Evolutionary conservation across 352 stramenopile species (phyloP), one percentile per base, ranked within the genome.

Genomic region (Pythium rhizo-oryzae): DNA sequence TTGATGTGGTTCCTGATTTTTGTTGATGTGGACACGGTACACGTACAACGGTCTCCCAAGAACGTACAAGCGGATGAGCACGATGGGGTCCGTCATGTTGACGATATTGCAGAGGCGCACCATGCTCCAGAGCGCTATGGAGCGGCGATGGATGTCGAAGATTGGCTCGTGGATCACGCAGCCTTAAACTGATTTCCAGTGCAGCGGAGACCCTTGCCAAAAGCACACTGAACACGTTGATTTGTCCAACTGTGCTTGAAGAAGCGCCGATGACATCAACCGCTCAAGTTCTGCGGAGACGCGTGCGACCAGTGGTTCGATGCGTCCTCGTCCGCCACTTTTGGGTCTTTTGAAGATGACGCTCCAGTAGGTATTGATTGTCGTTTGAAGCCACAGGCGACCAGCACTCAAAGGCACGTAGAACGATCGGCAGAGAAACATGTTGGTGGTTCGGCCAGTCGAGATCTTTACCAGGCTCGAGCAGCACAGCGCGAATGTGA

Each of bases 1-100:
- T n/a, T 47, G 41, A 47, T 47, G 21, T 16, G 41, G 6, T n/a
- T 4, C 9, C 41, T 47, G 15, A 47, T 47, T 16, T n/a, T 19
- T 19, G 41, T 16, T 16, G 18, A 16, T n/a, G 41, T 47, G 11
- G 41, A 76, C 51, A 19, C 60, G 56, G 15, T 75, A 77, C 35
- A 79, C 15, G 24, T 62, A 76, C 39, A 79, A 24, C 24, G 35
- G 49, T 1, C n/a, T 37, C 0, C 70, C 73, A 6, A 65, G n/a
- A 6, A 67, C n/a, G 18, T 62, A 70, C 16, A 80, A n/a, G 5
- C 57, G 62, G 25, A 71, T 12, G 8, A 71, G 23, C 8, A 69
- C 60, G 15, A 69, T 37, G 12, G 66, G 66, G 18, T 72, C 66
- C 11, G 59, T 60, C 41, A 72, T 50, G 43, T 53, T 47, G 11